Conservation (phyloP, 1,139 yeast genomes). For the Zygosaccharomyces pseudobailii region DNA sequence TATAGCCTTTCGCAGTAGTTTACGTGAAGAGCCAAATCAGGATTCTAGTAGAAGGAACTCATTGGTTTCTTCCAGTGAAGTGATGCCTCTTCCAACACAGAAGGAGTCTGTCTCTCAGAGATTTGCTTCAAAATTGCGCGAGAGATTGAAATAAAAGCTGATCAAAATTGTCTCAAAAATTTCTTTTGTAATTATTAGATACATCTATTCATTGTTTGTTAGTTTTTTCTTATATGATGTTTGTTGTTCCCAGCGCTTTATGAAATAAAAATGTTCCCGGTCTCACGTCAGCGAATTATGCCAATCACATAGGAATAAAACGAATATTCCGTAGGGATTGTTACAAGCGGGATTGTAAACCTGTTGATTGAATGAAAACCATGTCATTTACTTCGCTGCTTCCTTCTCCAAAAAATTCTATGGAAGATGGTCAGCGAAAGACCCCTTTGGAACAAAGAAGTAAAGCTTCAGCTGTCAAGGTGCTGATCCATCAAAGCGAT, state of each 20-base stretch:
- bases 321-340: too few species aligned
- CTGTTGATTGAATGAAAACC: too few species aligned
- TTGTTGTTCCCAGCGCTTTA: too few species aligned
- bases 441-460: background rate
- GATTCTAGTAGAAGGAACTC: slow-evolving; percentile 10
- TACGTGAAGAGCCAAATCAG: slow-evolving; percentile 19
- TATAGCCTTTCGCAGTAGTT: slow-evolving; percentile 30
- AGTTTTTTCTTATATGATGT: background rate
- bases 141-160: slow-evolving; percentile 21
- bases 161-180: background rate
- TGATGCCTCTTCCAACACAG: slow-evolving; percentile 11
- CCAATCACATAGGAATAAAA: too few species aligned
- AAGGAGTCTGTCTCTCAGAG: slow-evolving; percentile 19
- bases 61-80: slow-evolving; percentile 13
- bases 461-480: slow-evolving; percentile 5
- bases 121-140: slow-evolving; percentile 27
- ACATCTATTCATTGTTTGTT: background rate
- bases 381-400: slow-evolving; percentile 26
- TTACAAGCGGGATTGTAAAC: too few species aligned
- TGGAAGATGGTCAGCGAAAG: background rate
- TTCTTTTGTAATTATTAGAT: background rate
- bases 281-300: too few species aligned
- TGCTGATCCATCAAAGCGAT: slow-evolving; percentile 5
- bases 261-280: too few species aligned
- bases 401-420: slow-evolving; percentile 23